phyloP scores from a whole-genome alignment of 768 basidiomycete genomes.

The Rubroboletus pulcherrimus region DNA sequence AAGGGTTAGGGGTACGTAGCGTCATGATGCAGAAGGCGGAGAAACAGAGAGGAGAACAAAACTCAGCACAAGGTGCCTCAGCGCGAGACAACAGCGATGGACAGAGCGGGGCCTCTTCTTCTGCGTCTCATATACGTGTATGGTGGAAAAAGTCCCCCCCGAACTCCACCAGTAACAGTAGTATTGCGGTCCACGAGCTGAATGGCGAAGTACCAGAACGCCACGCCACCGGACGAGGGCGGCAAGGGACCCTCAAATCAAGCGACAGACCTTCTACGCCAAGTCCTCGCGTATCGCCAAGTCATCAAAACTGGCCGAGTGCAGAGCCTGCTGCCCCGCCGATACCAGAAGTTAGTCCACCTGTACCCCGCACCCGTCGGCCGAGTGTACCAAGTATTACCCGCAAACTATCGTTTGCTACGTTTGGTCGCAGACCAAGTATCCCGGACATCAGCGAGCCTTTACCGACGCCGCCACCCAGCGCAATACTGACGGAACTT shows the following conservation, averaged over 20 bases:
- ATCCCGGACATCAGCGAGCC: conserved; percentile 19
- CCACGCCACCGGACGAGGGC: conserved; percentile 1
- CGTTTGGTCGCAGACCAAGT: conserved; percentile 26
- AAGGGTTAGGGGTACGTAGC: conserved; percentile 26
- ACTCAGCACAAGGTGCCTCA: not conserved
- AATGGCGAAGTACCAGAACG: conserved; percentile 2
- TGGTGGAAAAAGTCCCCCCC: conserved; percentile 30
- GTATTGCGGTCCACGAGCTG: conserved; percentile 8
- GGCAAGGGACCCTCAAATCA: conserved; percentile 8
- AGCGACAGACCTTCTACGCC: conserved; percentile 18
- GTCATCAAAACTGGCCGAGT: conserved; percentile 21
- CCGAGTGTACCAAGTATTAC: conserved; percentile 31
- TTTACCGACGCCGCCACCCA: conserved; percentile 17
- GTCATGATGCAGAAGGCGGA: conserved; percentile 23
- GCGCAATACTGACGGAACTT: conserved; percentile 10
- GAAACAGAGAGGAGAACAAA: conserved; percentile 19
- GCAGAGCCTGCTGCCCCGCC: conserved; percentile 16
- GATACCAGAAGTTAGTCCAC: conserved; percentile 7
- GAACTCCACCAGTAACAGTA: conserved; percentile 10
- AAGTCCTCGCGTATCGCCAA: conserved; percentile 16
- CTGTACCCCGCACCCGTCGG: conserved; percentile 10
- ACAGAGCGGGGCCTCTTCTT: not conserved
- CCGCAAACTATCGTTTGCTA: conserved; percentile 31
- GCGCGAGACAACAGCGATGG: conserved; percentile 1
- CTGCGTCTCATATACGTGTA: conserved; percentile 23